Evolutionary conservation across 1,139 yeast genomes (phyloP).

Genomic region (Geotrichum siamense): DNA sequence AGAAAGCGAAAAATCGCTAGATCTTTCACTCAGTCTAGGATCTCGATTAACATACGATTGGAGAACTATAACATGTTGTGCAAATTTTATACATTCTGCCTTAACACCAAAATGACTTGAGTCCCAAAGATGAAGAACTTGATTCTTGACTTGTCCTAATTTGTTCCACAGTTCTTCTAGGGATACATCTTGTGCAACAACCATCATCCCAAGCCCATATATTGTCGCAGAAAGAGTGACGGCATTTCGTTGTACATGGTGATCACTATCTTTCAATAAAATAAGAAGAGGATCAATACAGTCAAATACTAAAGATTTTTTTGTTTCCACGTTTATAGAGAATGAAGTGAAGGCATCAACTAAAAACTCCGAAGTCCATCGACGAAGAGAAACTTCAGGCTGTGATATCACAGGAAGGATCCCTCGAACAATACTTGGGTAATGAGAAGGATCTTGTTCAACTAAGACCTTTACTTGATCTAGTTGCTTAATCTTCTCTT

Average conservation of each 20-base stretch:
- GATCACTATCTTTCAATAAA: conserved; percentile 27
- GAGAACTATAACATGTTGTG: conserved; percentile 60
- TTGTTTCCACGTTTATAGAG: conserved; percentile 27
- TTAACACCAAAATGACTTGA: conserved; percentile 39
- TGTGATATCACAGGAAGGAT: conserved; percentile 35
- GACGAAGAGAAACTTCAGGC: conserved; percentile 31
- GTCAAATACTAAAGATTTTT: conserved; percentile 29
- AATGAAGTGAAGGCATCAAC: conserved; percentile 35
- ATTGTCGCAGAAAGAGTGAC: conserved; percentile 31
- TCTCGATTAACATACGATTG: conserved; percentile 50
- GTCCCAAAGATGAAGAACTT: conserved; percentile 33
- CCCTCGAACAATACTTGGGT: conserved; percentile 34
- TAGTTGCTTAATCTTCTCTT: conserved; percentile 33
- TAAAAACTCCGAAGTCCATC: conserved; percentile 38
- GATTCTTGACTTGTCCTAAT: conserved; percentile 29
- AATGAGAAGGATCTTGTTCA: conserved; percentile 33
- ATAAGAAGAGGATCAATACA: conserved; percentile 30
- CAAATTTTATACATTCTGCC: conserved; percentile 63
- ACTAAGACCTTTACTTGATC: conserved; percentile 35
- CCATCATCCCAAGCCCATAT: conserved; percentile 33
- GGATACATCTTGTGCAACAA: conserved; percentile 28
- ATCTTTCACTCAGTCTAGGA: conserved; percentile 29
- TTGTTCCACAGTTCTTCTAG: conserved; percentile 30
- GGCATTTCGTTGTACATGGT: conserved; percentile 30
- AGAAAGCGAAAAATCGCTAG: conserved; percentile 47